phyloP scores from a whole-genome alignment of 306 rosid genomes.

The Vigna mungo region DNA sequence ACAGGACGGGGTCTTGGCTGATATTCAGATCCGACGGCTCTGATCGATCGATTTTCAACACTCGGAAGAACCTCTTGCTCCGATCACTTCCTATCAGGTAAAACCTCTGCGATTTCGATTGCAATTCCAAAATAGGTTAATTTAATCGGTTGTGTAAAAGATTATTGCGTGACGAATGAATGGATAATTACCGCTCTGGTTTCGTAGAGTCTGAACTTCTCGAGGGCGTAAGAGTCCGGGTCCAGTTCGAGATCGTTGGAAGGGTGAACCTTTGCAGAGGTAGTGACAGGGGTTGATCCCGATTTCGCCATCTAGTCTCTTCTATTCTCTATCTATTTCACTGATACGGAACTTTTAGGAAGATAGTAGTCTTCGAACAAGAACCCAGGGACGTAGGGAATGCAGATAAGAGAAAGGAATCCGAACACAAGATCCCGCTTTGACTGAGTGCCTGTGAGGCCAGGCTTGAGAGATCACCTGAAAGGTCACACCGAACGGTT shows the following conservation, averaged over 20 bases:
- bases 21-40: conserved; percentile 84
- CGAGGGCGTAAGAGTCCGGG: conserved; percentile 73
- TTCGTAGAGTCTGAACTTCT: conserved; percentile 89
- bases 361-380: no score
- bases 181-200: conserved; percentile 68
- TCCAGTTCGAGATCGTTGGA: conserved; percentile 60
- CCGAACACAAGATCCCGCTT: no score
- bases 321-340: no score
- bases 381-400: no score
- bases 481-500: no score
- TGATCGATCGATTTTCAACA: conserved; percentile 92
- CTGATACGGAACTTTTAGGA: no score
- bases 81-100: conserved; percentile 91
- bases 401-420: no score
- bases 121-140: background rate
- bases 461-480: no score
- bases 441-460: no score
- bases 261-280: conserved; percentile 67
- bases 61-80: conserved; percentile 74
- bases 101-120: conserved; percentile 58
- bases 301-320: conserved; percentile 54
- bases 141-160: background rate
- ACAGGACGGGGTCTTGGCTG: conserved; percentile 86
- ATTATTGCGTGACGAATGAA: background rate
- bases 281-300: conserved; percentile 34